Evolutionary conservation across 2,329 filamentous ascomycete species (phyloP).

Genomic region (Calonectria ilicicola): DNA sequence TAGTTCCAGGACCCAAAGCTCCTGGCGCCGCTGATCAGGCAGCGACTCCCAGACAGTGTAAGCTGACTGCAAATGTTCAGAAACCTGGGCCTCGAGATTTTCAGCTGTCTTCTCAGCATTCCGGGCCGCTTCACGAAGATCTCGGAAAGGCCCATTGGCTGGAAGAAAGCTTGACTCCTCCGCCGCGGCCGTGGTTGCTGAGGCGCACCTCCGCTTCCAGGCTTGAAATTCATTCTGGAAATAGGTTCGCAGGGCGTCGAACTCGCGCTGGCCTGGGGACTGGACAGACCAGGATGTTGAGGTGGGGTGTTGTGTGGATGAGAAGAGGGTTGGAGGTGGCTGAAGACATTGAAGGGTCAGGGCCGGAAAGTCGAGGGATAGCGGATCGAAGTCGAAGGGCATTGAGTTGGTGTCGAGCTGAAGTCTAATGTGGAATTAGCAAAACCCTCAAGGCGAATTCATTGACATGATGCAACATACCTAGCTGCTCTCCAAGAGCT

Average conservation of each 20-base stretch:
- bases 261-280: slow-evolving; percentile 80
- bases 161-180: slow-evolving; percentile 66
- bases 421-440: slow-evolving; percentile 54
- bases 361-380: slow-evolving; percentile 86
- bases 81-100: slow-evolving; percentile 75
- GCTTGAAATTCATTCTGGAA: slow-evolving; percentile 76
- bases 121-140: slow-evolving; percentile 60
- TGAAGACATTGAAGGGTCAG: slow-evolving; percentile 86
- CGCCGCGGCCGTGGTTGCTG: slow-evolving; percentile 60
- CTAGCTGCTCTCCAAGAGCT: slow-evolving; percentile 86
- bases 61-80: slow-evolving; percentile 81
- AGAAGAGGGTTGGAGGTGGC: slow-evolving; percentile 84
- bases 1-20: slow-evolving; percentile 72
- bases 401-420: slow-evolving; percentile 66
- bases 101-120: slow-evolving; percentile 65
- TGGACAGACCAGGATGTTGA: slow-evolving; percentile 84
- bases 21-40: slow-evolving; percentile 64
- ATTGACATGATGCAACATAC: slow-evolving; percentile 59
- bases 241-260: slow-evolving; percentile 75
- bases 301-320: slow-evolving; percentile 82
- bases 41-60: slow-evolving; percentile 82
- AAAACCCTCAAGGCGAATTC: not conserved
- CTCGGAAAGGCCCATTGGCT: slow-evolving; percentile 51
- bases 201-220: slow-evolving; percentile 69
- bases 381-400: slow-evolving; percentile 85